Evolutionary conservation across 345 rosid species (phyloP), one percentile per base, ranked within the genome.

Genomic region (Aquilaria sinensis): DNA sequence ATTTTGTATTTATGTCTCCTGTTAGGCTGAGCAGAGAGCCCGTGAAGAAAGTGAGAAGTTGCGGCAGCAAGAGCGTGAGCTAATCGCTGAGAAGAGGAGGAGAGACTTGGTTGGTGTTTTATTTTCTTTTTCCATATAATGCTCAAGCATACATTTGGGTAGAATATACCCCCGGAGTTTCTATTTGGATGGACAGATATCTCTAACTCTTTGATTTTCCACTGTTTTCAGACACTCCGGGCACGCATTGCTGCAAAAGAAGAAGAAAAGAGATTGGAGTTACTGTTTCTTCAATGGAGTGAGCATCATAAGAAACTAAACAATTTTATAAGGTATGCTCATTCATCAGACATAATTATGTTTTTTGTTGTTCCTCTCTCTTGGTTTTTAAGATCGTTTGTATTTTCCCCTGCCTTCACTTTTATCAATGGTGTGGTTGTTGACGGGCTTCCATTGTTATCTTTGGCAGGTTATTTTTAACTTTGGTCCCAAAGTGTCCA

Each of bases 401-500:
- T 37, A 37, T 37, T 47, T 41, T 15, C 10, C 33, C 45, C 51
- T 23, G 3, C 10, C 14, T 3, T 37, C 43, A 48, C 11, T 32
- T 41, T 10, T 23, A 31, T 48, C 46, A 14, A 47, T 16, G 10
- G 14, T 43, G 3, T 49, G 51, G 55, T 10, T 53, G 7, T 46
- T 75, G 64, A 60, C 72, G 62, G 3, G 66, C 34, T 55, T 74
- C 50, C 53, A 31, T 7, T 53, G 34, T 48, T 32, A 52, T 46
- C n/a, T 47, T 54, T 54, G 77, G 96, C 99, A 94, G 97, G 96
- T 94, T 94, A 87, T 75, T 85, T 90, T 90, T 87, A 82, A 79
- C 81, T 93, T 85, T 84, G 92, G 99, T 94, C 96, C 86, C 81
- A 82, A 85, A 86, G 97, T 90, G 82, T 94, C 88, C 92, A 86